Evolutionary conservation across 352 stramenopile species (phyloP), one percentile per base, ranked within the genome.

Genomic region (Pythium brachiatum): DNA sequence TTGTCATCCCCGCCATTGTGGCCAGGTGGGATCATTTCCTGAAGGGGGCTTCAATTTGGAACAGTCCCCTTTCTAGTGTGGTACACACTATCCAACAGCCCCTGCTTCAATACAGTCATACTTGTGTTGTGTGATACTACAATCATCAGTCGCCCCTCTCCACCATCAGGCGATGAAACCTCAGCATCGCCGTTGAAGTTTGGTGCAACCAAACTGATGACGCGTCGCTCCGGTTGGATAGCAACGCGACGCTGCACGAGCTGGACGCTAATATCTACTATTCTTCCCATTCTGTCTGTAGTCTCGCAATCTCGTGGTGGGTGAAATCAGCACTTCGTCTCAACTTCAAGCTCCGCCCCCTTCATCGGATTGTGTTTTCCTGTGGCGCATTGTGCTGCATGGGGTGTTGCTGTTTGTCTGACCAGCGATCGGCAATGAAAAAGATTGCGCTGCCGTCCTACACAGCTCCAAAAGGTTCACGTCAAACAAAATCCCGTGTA

Each of bases 181-280:
- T 68, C 60, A 68, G 43, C 53, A 47, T 3, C 18, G 13, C 34
- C 6, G 13, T 69, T 69, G 62, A 69, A 69, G 48, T 69, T 69
- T 20, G 31, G 32, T 1, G 18, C 29, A 57, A 54, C 16, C 27
- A 16, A 32, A 54, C 18, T n/a, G 36, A 58, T 68, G 61, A 68
- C 61, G 54, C 61, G 53, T 25, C 61, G 18, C 16, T 13, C 38
- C 38, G 20, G 38, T 44, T 44, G 38, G 38, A 44, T 44, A 44
- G 38, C 38, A 44, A 18, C 16, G 38, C 38, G 38, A 44, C 38
- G 38, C 38, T 4, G 16, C 16, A 44, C 38, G 6, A 44, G 38
- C 38, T 21, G 3, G 16, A 44, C 38, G 38, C 38, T 23, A n/a
- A n/a, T n/a, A n/a, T n/a, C n/a, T n/a, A n/a, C n/a, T n/a, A n/a